Percentiles rank a stretch among this genome's conserved stretches.
Conservation (phyloP, 2,329 filamentous ascomycete species). For the Phialophora chinensis region DNA sequence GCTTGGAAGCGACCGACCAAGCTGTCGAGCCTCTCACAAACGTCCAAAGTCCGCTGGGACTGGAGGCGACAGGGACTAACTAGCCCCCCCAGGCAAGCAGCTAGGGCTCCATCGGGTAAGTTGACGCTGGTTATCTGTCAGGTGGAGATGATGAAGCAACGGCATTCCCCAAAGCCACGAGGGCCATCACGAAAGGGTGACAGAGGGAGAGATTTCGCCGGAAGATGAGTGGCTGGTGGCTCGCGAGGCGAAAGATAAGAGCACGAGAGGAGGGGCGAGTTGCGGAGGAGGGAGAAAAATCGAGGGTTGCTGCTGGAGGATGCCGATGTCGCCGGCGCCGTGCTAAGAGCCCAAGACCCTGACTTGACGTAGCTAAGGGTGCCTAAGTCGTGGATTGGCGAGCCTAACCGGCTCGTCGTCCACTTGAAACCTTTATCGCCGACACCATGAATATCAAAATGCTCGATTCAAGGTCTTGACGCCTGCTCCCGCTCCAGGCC, state of each 20-base stretch:
- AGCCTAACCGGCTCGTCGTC: constrained; percentile 6
- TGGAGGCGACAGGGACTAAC: constrained; percentile 8
- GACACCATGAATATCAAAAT: background rate
- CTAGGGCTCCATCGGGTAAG: constrained; percentile 27
- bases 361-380: constrained; percentile 3
- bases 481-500: background rate
- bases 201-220: constrained; percentile 8
- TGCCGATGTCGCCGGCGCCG: background rate
- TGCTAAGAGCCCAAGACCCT: background rate
- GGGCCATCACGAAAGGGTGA: constrained; percentile 8
- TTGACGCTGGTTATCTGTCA: constrained; percentile 30
- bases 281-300: constrained; percentile 8
- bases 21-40: constrained; percentile 15
- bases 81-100: background rate
- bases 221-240: constrained; percentile 28
- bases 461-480: background rate
- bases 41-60: constrained; percentile 9
- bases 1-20: background rate
- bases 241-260: constrained; percentile 34
- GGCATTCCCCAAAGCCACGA: constrained; percentile 16
- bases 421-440: constrained; percentile 23
- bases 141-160: constrained; percentile 16
- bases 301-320: background rate
- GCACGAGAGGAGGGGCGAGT: constrained; percentile 6
- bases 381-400: constrained; percentile 4